These are phyloP conservation scores for Nemania abortiva DNA, from an alignment of 2,329 filamentous ascomycete genomes.

Conservation along the genomic window DNA sequence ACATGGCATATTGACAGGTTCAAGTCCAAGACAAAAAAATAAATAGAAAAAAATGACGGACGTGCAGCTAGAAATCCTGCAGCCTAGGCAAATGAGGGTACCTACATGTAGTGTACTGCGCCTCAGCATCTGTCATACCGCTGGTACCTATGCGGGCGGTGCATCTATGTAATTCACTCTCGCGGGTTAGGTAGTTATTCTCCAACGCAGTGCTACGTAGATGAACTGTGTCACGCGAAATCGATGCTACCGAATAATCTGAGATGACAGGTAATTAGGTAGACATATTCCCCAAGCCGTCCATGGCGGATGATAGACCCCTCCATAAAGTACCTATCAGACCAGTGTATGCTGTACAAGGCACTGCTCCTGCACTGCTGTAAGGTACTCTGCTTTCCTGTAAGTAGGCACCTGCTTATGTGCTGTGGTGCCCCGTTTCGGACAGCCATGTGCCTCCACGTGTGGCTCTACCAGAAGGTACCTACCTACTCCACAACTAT, in stretches of 20 bases:
- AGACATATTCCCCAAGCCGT: too few relatives aligned
- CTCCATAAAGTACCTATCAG: background rate
- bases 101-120: background rate
- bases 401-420: too few relatives aligned
- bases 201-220: background rate
- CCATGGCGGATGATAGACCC: too few relatives aligned
- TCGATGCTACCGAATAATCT: too few relatives aligned
- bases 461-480: background rate
- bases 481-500: background rate
- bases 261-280: too few relatives aligned
- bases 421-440: background rate
- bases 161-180: background rate
- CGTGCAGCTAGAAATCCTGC: too few relatives aligned
- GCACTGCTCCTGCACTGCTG: background rate
- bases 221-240: too few relatives aligned
- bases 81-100: too few relatives aligned
- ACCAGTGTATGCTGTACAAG: background rate
- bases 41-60: too few relatives aligned
- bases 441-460: background rate
- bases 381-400: background rate
- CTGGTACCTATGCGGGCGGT: background rate
- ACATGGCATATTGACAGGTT: too few relatives aligned
- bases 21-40: too few relatives aligned
- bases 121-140: background rate
- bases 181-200: background rate